Evolutionary conservation across 2,329 filamentous ascomycete genomes (phyloP).

Genomic region (Fusarium transvaalense): DNA sequence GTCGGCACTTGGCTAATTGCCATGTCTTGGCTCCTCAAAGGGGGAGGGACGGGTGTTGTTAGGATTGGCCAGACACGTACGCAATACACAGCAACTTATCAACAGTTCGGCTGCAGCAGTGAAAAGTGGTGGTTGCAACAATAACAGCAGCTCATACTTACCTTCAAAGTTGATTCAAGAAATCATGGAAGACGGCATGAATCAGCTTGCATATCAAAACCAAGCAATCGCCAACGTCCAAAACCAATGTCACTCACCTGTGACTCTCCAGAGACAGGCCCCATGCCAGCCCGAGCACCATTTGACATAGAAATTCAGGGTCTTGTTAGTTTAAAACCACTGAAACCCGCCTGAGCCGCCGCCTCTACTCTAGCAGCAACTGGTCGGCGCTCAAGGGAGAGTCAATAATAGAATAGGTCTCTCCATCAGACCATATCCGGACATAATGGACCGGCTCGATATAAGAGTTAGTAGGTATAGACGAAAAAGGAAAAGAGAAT

Average conservation of each 20-base stretch:
- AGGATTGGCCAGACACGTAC: conserved; percentile 37
- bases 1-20: conserved; percentile 6
- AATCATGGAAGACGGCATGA: neutral
- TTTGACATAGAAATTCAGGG: conserved; percentile 19
- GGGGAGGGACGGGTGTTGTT: conserved; percentile 36
- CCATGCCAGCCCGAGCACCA: conserved; percentile 7
- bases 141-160: neutral
- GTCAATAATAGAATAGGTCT: neutral
- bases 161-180: neutral
- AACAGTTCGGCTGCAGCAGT: conserved; percentile 19
- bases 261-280: conserved; percentile 9
- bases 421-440: conserved; percentile 3
- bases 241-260: conserved; percentile 13
- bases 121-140: conserved; percentile 12
- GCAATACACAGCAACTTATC: conserved; percentile 18
- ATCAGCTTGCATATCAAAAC: neutral
- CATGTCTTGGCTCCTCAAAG: conserved; percentile 19
- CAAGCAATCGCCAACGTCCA: neutral
- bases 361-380: conserved; percentile 20
- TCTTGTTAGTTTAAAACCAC: conserved; percentile 3
- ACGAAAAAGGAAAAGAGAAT: neutral
- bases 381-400: conserved; percentile 10
- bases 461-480: neutral
- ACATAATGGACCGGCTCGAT: too few species aligned
- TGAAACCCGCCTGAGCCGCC: conserved; percentile 30